Evolutionary conservation across 805 yeast genomes (phyloP), one percentile per base, ranked within the genome.

Genomic region (Wickerhamiella kazuoi): DNA sequence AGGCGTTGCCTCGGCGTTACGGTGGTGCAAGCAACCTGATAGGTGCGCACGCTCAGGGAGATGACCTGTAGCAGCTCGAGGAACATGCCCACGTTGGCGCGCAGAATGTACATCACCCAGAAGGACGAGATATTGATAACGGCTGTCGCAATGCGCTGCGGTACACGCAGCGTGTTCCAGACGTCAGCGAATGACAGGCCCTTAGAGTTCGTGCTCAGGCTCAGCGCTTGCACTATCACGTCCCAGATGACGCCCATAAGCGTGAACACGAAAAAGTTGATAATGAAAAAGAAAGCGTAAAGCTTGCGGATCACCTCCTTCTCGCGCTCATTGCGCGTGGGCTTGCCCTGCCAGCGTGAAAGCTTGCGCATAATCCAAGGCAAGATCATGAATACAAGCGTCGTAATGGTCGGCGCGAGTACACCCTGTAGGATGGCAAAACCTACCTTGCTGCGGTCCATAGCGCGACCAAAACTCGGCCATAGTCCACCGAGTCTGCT

Each of bases 71-170:
- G 44, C 6, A 59, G 41, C 35, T 51, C 56, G 3, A 57, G 38
- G 18, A 55, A 42, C 6, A 56, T 44, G 13, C 53, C 61, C 13
- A 60, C 28, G 24, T 55, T 47, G 13, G 54, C 54, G 17, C 58
- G 49, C 16, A 61, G 38, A 4, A 60, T 41, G 44, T 60, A 61
- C 59, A 60, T 53, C 21, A 61, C 62, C 65, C 65, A 61, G 47
- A 61, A 61, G 7, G 62, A 55, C 4, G 64, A 58, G 17, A 61
- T 50, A 35, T 53, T 52, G 33, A 61, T 54, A 30, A 61, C 51
- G 5, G 65, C 58, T 3, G 54, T 51, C 1, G 63, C 49, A 8
- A 58, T 44, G 18, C 61, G 60, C 21, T 49, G 44, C 2, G 54
- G 55, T 8, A 61, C 45, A 3, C 45, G 47, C 13, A 60, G 48